Percentiles rank a stretch among this genome's conserved stretches.
phyloP scores from a whole-genome alignment of 2,329 filamentous ascomycete genomes.

The Alternaria gaisen region DNA sequence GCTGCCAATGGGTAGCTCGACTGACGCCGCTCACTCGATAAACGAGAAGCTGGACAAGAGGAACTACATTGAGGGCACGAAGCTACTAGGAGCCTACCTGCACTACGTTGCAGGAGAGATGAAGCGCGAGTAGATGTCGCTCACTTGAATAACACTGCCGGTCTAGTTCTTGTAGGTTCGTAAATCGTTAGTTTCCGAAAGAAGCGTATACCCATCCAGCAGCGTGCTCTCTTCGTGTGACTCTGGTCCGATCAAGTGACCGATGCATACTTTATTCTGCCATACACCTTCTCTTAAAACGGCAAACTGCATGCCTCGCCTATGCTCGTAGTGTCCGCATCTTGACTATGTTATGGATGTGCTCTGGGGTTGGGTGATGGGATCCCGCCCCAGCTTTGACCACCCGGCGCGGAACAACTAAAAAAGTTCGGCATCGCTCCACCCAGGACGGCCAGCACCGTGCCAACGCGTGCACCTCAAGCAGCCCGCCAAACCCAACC shows the following conservation, averaged over 20 bases:
- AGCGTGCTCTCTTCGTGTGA: not conserved
- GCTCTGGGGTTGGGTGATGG: not conserved
- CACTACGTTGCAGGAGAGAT: slow-evolving; percentile 96
- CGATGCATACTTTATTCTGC: not conserved
- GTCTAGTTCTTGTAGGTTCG: not conserved
- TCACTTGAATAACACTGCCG: not conserved
- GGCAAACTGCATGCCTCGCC: not conserved
- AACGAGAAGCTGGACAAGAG: slow-evolving; percentile 97
- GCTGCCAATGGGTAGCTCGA: slow-evolving; percentile 96
- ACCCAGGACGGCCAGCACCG: slow-evolving; percentile 19
- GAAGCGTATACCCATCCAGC: slow-evolving; percentile 20
- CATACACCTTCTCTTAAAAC: not conserved
- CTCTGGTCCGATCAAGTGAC: not conserved
- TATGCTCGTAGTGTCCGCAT: not conserved
- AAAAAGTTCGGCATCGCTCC: slow-evolving; percentile 34
- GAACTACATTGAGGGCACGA: slow-evolving; percentile 98
- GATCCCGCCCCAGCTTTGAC: slow-evolving; percentile 17
- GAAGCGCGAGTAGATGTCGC: slow-evolving; percentile 48
- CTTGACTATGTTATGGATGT: not conserved
- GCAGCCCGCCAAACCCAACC: slow-evolving; percentile 20
- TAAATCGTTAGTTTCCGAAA: slow-evolving; percentile 1
- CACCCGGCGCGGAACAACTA: slow-evolving; percentile 37
- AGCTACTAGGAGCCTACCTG: slow-evolving; percentile 91
- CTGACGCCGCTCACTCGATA: slow-evolving; percentile 94
- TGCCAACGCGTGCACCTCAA: slow-evolving; percentile 14